phyloP scores from a whole-genome alignment of 306 rosid genomes.

The Glycine latifolia region DNA sequence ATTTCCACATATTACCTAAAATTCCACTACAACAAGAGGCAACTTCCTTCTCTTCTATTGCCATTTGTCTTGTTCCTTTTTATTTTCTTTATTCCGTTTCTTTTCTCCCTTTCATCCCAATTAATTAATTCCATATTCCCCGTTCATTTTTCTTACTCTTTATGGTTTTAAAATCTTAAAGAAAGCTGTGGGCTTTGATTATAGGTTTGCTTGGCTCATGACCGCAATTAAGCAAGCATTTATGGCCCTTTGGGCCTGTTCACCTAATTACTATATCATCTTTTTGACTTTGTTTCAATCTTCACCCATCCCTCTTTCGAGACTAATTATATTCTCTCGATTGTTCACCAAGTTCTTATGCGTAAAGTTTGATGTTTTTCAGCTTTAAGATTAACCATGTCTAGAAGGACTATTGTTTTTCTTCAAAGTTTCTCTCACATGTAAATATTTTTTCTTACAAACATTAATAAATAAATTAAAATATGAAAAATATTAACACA shows the following conservation, averaged over 20 bases:
- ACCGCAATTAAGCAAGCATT: not conserved
- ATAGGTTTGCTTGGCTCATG: not conserved
- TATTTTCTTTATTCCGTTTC: not conserved
- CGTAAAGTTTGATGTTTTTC: no score
- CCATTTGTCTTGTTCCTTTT: not conserved
- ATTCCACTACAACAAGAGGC: not conserved
- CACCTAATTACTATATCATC: not conserved
- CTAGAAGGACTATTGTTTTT: no score
- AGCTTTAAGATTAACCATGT: no score
- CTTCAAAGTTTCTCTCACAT: no score
- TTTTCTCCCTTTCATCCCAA: not conserved
- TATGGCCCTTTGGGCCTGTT: slow-evolving; percentile 28
- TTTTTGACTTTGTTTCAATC: no score
- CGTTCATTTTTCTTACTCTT: slow-evolving; percentile 2
- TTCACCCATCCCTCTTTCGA: no score
- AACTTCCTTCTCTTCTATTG: not conserved
- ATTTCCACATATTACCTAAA: not conserved
- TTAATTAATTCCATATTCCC: not conserved
- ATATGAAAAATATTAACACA: no score
- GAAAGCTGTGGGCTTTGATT: not conserved
- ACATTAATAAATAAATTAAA: no score
- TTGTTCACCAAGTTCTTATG: no score
- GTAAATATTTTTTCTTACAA: no score
- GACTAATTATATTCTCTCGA: no score
- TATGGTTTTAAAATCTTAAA: not conserved